Evolutionary conservation across 257 asterid genomes (phyloP), one percentile per base, ranked within the genome.

Genomic region (Haberlea rhodopensis): DNA sequence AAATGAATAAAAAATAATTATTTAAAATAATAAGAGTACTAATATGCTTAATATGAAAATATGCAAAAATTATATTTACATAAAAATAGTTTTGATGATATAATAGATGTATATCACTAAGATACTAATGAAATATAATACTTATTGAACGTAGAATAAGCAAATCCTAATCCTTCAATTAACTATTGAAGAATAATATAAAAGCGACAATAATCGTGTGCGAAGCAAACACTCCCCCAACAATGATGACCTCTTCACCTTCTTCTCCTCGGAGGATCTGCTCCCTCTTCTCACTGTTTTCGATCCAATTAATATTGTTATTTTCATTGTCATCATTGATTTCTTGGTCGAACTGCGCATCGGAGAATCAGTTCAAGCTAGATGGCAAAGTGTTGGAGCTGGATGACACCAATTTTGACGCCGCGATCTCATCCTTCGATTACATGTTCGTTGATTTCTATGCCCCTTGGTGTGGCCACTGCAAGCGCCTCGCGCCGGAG

Each of bases 401-500:
- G 46, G 80, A 83, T 37, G 95, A 77, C 23, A 84, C 97, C 57
- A 92, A 87, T 70, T 84, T 92, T 53, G 96, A 89, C 31, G 79
- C 90, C 4, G 97, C 97, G 16, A 92, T 92, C 65, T 84, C 97
- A n/a, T 76, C 68, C n/a, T 92, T 89, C 49, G 95, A 92, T 81
- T 85, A 87, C 59, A 61, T 92, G 23, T 85, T 92, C 66, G 91
- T 92, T 62, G 97, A 92, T 75, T 92, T 92, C 66, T 87, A 89
- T 63, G 99, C 99, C 74, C 88, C 96, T 43, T 89, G 99, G 99
- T 92, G 99, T 70, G 90, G 95, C 54, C 99, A 89, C 88, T 92
- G 99, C 91, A 89, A 85, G 85, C 89, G 86, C 49, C 91, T 92
- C 22, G 75, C 95, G 37, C 99, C 99, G 6, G 95, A 92, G 99